Percentiles rank a stretch among this genome's conserved stretches.
Evolutionary conservation across 257 asterid genomes (phyloP).

Genomic region (Thymus mandschuricus): DNA sequence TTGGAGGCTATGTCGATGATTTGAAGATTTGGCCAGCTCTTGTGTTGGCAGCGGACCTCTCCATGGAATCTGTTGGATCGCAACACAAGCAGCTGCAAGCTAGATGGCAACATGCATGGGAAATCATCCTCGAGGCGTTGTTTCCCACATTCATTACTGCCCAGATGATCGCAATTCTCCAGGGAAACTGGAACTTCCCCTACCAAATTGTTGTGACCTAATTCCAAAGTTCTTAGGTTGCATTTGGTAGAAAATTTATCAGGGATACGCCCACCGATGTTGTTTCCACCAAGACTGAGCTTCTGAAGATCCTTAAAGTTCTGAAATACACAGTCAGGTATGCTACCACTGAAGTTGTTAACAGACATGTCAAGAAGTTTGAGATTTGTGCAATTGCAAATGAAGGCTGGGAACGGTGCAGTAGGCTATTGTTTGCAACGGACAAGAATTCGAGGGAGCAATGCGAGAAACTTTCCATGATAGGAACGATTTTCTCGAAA

Average conservation of each 20-base stretch:
- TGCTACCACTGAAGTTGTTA: not conserved
- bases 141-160: not conserved
- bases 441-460: not conserved
- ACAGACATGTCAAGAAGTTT: not conserved
- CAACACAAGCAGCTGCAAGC: not conserved
- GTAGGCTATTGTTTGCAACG: not conserved
- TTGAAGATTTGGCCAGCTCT: not conserved
- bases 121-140: not conserved
- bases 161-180: not conserved
- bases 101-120: not conserved
- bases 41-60: not conserved
- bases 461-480: not conserved
- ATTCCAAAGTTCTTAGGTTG: not conserved
- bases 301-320: not conserved
- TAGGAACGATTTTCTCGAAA: not conserved
- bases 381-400: not conserved
- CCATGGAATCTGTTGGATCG: conserved; percentile 5
- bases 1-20: not conserved
- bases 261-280: not conserved
- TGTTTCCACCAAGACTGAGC: not conserved
- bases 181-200: not conserved
- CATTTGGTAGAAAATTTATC: not conserved
- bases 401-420: not conserved
- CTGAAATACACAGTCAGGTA: not conserved
- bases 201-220: not conserved